These are phyloP conservation scores for Beauveria medogensis DNA, from an alignment of 2,329 filamentous ascomycete genomes.

Conservation along the genomic window DNA sequence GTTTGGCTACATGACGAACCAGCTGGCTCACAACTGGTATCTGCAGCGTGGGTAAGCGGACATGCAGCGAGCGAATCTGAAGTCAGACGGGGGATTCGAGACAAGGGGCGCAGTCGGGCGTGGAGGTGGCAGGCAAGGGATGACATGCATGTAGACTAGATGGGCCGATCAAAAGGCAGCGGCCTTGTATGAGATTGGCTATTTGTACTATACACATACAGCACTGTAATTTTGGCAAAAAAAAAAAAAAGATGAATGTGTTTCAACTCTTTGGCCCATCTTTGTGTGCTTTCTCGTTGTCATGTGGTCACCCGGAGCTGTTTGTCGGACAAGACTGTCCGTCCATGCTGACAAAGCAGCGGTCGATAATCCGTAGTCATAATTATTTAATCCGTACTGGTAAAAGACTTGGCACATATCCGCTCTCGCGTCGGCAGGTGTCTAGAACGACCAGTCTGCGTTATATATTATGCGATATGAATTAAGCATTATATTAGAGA, in stretches of 20 bases:
- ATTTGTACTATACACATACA: conserved; percentile 9
- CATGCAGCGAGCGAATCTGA: background rate
- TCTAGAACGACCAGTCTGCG: background rate
- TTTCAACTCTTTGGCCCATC: no score
- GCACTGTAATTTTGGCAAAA: background rate
- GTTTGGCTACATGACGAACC: conserved; percentile 60
- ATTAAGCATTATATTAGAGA: background rate
- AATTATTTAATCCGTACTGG: background rate
- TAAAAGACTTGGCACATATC: background rate
- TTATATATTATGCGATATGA: no score
- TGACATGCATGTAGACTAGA: conserved; percentile 9
- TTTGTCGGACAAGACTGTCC: no score
- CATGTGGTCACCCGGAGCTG: no score
- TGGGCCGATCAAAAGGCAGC: background rate
- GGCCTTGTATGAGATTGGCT: conserved; percentile 4
- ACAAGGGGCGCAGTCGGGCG: background rate
- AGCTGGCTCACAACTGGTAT: conserved; percentile 92
- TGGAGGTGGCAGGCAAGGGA: background rate
- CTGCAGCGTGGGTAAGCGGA: conserved; percentile 60
- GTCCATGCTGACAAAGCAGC: background rate
- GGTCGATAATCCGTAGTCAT: no score
- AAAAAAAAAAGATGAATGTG: no score
- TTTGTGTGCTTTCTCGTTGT: no score
- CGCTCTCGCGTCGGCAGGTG: background rate
- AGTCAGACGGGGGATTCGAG: background rate